phyloP scores from a whole-genome alignment of 148 eudicot genomes.

The Polygonum aviculare region DNA sequence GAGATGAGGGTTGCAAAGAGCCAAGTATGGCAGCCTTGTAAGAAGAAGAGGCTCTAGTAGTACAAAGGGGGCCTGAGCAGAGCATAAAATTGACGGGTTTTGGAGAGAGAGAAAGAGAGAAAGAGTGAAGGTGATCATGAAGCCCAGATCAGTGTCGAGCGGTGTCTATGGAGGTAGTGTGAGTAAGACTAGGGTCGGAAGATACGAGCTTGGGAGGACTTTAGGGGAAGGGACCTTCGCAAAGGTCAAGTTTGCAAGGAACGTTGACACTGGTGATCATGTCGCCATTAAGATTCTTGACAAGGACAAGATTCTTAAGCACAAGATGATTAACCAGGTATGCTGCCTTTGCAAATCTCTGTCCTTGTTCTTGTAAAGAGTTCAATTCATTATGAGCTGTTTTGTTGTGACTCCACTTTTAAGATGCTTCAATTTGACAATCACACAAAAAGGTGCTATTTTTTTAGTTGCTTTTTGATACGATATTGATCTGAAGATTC shows the following conservation, averaged over 20 bases:
- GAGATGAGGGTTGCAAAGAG: constrained; percentile 36
- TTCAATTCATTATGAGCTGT: neutral
- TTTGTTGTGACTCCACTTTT: neutral
- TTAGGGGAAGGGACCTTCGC: constrained; percentile 48
- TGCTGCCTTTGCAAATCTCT: neutral
- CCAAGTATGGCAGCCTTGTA: constrained; percentile 48
- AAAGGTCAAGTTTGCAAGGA: constrained; percentile 42
- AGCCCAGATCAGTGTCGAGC: constrained; percentile 14
- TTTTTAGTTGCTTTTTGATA: neutral
- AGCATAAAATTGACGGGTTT: neutral
- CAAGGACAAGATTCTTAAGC: constrained; percentile 40
- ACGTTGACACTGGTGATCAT: constrained; percentile 27
- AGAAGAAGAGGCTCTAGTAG: constrained; percentile 34
- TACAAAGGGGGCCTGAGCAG: neutral
- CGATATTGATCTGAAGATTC: neutral
- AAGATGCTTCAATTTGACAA: neutral
- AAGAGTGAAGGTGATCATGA: constrained; percentile 16
- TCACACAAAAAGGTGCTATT: too few relatives aligned
- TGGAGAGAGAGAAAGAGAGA: neutral
- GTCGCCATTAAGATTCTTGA: constrained; percentile 42
- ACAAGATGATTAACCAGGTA: constrained; percentile 91
- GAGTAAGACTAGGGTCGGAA: constrained; percentile 35
- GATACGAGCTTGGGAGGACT: constrained; percentile 39
- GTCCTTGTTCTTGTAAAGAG: neutral
- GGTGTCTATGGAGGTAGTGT: constrained; percentile 3